Percentiles rank a stretch among this genome's conserved stretches.
phyloP scores from a whole-genome alignment of 2,329 filamentous ascomycete genomes.

The Stagonosporopsis rhizophila region DNA sequence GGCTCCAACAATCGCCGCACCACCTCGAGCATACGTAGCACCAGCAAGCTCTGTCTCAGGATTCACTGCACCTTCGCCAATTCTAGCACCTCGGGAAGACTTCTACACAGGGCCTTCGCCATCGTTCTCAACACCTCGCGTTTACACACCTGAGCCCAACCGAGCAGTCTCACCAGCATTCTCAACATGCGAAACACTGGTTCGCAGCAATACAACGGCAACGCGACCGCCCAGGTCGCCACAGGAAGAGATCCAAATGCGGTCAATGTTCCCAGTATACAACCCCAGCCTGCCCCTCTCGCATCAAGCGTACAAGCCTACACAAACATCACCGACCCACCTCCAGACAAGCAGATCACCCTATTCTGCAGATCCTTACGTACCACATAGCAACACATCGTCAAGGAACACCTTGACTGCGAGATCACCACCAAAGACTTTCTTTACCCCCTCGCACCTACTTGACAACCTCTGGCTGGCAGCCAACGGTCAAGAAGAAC shows the following conservation, averaged over 20 bases:
- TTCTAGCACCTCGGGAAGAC: slow-evolving; percentile 23
- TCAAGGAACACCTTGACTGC: slow-evolving; percentile 31
- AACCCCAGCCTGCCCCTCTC: slow-evolving; percentile 71
- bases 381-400: slow-evolving; percentile 47
- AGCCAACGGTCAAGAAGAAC: slow-evolving; percentile 68
- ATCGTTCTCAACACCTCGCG: slow-evolving; percentile 13
- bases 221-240: slow-evolving; percentile 36
- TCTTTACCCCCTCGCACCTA: slow-evolving; percentile 63
- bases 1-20: slow-evolving; percentile 31
- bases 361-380: slow-evolving; percentile 62
- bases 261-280: slow-evolving; percentile 79
- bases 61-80: slow-evolving; percentile 30
- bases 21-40: slow-evolving; percentile 39
- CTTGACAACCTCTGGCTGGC: slow-evolving; percentile 73
- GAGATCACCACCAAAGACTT: slow-evolving; percentile 37
- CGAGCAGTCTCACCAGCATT: slow-evolving; percentile 47
- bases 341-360: slow-evolving; percentile 72
- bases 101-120: slow-evolving; percentile 30
- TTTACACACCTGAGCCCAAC: slow-evolving; percentile 38
- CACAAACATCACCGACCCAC: slow-evolving; percentile 67
- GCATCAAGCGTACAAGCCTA: slow-evolving; percentile 74
- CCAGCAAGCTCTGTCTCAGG: slow-evolving; percentile 33
- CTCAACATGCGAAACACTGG: slow-evolving; percentile 46
- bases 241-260: slow-evolving; percentile 57
- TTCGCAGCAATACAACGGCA: slow-evolving; percentile 48